Evolutionary conservation across 208 protist genomes (phyloP), one percentile per base, ranked within the genome.

Genomic region (Crithidia fasciculata): DNA sequence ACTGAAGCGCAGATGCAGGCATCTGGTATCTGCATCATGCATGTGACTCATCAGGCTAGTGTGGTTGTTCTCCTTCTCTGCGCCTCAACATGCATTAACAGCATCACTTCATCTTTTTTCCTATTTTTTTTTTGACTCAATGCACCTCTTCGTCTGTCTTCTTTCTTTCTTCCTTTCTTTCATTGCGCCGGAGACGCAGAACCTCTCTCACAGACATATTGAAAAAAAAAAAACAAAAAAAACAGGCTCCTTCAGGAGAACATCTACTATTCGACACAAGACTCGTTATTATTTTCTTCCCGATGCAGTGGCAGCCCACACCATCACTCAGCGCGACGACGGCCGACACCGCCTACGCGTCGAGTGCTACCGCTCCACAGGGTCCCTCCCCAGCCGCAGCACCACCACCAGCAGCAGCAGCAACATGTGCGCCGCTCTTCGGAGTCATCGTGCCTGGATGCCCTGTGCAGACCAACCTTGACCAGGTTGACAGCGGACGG

Each of bases 391-490:
- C 64, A 52, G 39, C 64, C 4, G n/a, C 37, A 5, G 64, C 52
- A 37, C 64, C 52, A 59, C 52, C 64, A 59, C 40, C 49, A 59
- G 7, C 37, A 39, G 19, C 15, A 13, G 2, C 59, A 16, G n/a
- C n/a, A 5, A 8, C 64, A 0, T 12, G 68, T 5, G 37, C 59
- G 44, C 56, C 74, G 19, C 69, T 69, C 5, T 86, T 94, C 70
- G 91, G 86, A 2, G 78, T 93, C 36, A 73, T 96, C 12, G 39
- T 96, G 12, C 89, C 91, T 8, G 91, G 91, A 5, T 62, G 76
- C 56, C 88, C 89, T 0, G 66, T 93, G 8, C 18, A 84, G 43
- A 88, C 83, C 0, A 56, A 85, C 37, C 60, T 92, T 41, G 43
- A 64, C 8, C 84, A 68, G 19, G 53, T 94, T 4, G 87, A 89